These are phyloP conservation scores for Microcera coccophila DNA, from an alignment of 2,329 filamentous ascomycete species.

Conservation along the genomic window DNA sequence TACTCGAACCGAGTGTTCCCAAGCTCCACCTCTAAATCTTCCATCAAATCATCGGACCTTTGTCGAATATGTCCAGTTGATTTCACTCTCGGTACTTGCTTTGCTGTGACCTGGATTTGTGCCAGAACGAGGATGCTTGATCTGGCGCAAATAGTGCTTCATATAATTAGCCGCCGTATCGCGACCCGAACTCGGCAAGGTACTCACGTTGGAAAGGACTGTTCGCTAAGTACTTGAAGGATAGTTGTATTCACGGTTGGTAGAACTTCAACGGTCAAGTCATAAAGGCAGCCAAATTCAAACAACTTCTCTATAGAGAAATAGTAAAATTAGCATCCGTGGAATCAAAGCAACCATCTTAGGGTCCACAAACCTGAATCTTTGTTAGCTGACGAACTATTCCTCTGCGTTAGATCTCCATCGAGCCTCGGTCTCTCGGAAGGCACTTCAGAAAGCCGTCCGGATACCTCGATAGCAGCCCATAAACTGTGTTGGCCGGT, in stretches of 20 bases:
- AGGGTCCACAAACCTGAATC: slow-evolving; percentile 18
- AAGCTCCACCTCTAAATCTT: slow-evolving; percentile 55
- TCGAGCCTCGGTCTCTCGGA: neutral
- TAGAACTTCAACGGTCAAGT: slow-evolving; percentile 45
- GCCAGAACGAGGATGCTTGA: slow-evolving; percentile 48
- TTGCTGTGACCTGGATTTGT: slow-evolving; percentile 37
- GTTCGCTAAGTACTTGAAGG: slow-evolving; percentile 45
- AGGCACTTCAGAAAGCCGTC: slow-evolving; percentile 32
- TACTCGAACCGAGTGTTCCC: slow-evolving; percentile 47
- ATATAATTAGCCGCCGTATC: slow-evolving; percentile 4
- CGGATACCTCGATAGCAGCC: slow-evolving; percentile 48
- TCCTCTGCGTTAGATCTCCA: neutral
- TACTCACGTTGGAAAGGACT: slow-evolving; percentile 40
- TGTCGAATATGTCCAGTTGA: slow-evolving; percentile 29
- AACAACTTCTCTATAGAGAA: slow-evolving; percentile 28
- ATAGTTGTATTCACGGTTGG: slow-evolving; percentile 40
- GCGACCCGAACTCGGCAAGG: neutral
- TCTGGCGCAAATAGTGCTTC: slow-evolving; percentile 40
- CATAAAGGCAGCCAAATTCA: slow-evolving; percentile 47
- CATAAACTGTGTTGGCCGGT: slow-evolving; percentile 38
- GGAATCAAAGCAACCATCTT: slow-evolving; percentile 3
- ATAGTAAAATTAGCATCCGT: slow-evolving; percentile 7
- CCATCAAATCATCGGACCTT: slow-evolving; percentile 53
- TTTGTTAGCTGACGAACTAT: neutral
- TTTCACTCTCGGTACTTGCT: slow-evolving; percentile 4